A percentile compares a stretch with the other conserved stretches of the same genome.
These are phyloP conservation scores for Citrullus amarus DNA, from an alignment of 306 rosid genomes.

Conservation along the genomic window DNA sequence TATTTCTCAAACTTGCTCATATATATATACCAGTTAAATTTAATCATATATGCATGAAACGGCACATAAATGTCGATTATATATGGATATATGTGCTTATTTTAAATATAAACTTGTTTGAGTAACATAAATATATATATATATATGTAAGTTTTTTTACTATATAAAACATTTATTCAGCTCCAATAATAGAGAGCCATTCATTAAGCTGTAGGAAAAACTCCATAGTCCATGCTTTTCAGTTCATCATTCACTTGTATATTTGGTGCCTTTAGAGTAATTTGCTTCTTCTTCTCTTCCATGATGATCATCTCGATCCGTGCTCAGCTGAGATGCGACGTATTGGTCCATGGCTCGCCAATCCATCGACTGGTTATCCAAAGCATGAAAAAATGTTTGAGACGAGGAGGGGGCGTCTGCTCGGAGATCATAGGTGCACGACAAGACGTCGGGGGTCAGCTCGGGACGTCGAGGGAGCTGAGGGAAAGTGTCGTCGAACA, in stretches of 20 bases:
- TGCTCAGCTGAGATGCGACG: slow-evolving; percentile 65
- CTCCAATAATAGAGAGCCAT: not conserved
- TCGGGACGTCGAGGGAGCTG: slow-evolving; percentile 1
- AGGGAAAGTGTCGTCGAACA: not conserved
- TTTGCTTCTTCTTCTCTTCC: slow-evolving; percentile 28
- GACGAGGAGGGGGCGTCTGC: not conserved
- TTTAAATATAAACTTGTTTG: not conserved
- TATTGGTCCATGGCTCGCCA: slow-evolving; percentile 72
- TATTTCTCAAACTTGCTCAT: not conserved
- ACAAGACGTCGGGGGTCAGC: not conserved
- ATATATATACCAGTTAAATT: not conserved
- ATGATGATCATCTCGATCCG: slow-evolving; percentile 22
- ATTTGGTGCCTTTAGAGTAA: slow-evolving; percentile 27
- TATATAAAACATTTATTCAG: not conserved
- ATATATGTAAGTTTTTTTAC: not conserved
- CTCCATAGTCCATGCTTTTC: not conserved
- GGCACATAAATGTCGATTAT: not conserved
- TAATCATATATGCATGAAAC: not conserved
- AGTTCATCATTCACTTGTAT: slow-evolving; percentile 20
- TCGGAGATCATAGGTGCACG: slow-evolving; percentile 21
- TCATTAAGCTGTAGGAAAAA: not conserved
- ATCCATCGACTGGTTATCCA: slow-evolving; percentile 38
- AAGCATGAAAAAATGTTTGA: slow-evolving; percentile 12
- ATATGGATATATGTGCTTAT: not conserved
- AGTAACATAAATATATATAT: not conserved